Percentiles rank a stretch among this genome's conserved stretches.
Evolutionary conservation across 176 grass and related monocot species (phyloP).

Genomic region (Oryza coarctata): DNA sequence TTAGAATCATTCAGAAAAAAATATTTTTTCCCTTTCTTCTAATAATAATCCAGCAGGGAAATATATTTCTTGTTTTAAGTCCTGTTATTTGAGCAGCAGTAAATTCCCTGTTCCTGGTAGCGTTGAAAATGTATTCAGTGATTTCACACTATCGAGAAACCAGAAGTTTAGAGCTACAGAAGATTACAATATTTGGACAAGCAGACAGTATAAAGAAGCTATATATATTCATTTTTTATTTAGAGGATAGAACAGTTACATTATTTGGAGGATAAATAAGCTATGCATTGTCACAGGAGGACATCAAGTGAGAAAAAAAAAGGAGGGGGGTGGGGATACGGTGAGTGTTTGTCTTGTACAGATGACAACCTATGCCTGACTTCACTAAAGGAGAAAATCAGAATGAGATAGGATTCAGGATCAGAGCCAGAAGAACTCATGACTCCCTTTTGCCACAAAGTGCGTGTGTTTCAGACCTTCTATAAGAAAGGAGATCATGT

Average conservation of each 20-base stretch:
- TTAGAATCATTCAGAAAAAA: too few relatives aligned
- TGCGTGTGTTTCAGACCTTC: background rate
- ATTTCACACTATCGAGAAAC: too few relatives aligned
- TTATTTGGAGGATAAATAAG: background rate
- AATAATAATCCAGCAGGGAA: background rate
- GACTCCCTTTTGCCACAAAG: background rate
- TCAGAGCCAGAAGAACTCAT: slow-evolving; percentile 10
- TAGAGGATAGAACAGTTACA: background rate
- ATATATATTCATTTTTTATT: background rate
- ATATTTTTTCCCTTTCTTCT: too few relatives aligned
- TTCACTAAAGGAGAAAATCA: slow-evolving; percentile 2
- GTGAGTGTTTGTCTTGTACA: background rate
- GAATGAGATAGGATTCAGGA: background rate
- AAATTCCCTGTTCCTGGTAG: background rate
- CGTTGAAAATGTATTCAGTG: background rate
- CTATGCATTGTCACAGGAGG: background rate
- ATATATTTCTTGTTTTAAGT: background rate
- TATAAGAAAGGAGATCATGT: background rate
- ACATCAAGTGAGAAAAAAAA: background rate
- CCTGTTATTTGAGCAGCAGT: background rate
- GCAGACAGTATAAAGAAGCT: background rate
- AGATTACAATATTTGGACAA: background rate
- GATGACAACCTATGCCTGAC: background rate
- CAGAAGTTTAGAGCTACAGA: background rate
- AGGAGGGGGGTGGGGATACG: too few relatives aligned